Base-by-base conservation (phyloP, 345 rosid genomes). In the Laguncularia racemosa region DNA sequence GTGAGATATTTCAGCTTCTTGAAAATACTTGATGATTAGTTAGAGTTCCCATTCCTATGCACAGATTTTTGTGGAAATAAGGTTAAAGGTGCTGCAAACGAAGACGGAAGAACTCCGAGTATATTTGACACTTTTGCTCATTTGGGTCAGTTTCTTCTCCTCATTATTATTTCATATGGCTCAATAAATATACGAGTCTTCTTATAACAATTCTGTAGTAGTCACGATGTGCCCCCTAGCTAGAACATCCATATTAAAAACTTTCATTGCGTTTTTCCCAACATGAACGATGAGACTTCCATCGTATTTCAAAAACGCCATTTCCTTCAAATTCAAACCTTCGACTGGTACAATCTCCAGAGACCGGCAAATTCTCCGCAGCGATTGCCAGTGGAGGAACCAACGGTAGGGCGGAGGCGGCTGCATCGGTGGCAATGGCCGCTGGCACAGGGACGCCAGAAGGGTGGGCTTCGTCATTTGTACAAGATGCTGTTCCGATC, bases 221-320 rank as follows among this genome's bases (percentile, higher is more conserved):
- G n/a, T n/a, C n/a, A n/a, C n/a, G n/a, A n/a, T n/a, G n/a, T n/a
- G n/a, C n/a, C n/a, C n/a, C n/a, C n/a, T n/a, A n/a, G n/a, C n/a
- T n/a, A n/a, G n/a, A n/a, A n/a, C 99, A 82, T 50, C 99, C 99
- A 75, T 93, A 93, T 66, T 89, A 97, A 64, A 85, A 93, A 77
- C 99, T 93, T 11, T 52, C 60, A 58, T 55, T 75, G 57, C 99
- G 85, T 56, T 89, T 87, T 78, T 93, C 99, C 97, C 99, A 21
- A 97, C 99, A 82, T 93, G 99, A 79, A 93, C 70, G 38, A 90
- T 67, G 23, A 89, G 65, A 73, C 96, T 93, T 68, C 92, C 96
- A 73, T 87, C 97, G 71, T 82, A 89, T 71, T 78, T 69, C 77
- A 87, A 82, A 71, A 89, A 89, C 53, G 97, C 76, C 18, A 71